A percentile compares a stretch with the other conserved stretches of the same genome.
phyloP scores from a whole-genome alignment of 164 flowering plant genomes.

The Sedum album region DNA sequence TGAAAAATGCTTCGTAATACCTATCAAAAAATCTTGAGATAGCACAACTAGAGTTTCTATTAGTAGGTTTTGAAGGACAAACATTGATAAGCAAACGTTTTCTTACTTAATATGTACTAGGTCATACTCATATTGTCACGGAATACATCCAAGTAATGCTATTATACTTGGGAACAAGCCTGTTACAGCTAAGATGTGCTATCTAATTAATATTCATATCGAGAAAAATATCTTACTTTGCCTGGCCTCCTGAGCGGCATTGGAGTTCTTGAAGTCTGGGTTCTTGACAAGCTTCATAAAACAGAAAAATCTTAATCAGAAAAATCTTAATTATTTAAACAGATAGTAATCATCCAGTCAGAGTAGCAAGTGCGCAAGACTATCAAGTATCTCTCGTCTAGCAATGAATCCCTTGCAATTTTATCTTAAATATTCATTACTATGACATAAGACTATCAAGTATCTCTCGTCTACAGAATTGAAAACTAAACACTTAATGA shows the following conservation, averaged over 20 bases:
- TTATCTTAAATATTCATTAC: neutral
- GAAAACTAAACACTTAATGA: neutral
- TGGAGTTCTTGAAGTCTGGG: conserved; percentile 48
- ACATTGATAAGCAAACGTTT: neutral
- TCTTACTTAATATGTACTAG: neutral
- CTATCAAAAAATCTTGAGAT: neutral
- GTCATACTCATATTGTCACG: neutral
- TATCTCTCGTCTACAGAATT: neutral
- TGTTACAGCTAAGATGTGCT: neutral
- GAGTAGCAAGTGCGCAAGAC: neutral
- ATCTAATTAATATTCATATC: neutral
- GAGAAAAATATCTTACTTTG: conserved; percentile 39
- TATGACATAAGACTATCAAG: too few species aligned
- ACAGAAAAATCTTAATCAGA: neutral
- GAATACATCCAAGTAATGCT: neutral
- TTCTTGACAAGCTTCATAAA: conserved; percentile 45
- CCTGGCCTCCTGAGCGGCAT: conserved; percentile 52
- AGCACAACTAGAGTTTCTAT: neutral
- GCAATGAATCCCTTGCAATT: neutral
- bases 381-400: too few species aligned
- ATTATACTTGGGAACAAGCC: neutral
- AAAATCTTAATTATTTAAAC: neutral
- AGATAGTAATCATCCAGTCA: neutral
- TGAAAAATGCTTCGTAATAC: neutral
- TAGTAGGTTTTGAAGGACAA: neutral